Base-by-base conservation (phyloP, 139 green algal species). In the Haematococcus lacustris region DNA sequence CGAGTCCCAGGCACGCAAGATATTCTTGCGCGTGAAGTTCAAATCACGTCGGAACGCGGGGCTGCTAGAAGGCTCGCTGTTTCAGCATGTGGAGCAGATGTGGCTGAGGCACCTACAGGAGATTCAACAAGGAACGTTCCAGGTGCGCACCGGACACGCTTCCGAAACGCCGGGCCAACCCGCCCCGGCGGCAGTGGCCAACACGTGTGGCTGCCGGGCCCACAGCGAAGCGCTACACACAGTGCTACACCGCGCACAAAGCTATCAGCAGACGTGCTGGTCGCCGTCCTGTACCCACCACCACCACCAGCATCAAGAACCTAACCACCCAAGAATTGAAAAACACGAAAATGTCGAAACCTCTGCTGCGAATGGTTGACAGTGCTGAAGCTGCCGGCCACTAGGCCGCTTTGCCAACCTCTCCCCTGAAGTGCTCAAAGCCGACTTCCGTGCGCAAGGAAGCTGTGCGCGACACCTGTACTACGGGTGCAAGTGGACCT, bases 21-120 rank as follows among this genome's bases (percentile, higher is more conserved):
- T 30, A 32, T 79, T 78, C 40, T 50, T 78, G 3, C 47, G 32
- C 51, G 73, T 73, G 41, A 68, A 67, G 43, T 71, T 51, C 62
- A 69, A 64, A 26, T 35, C 23, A 21, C 30, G 53, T 21, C 17
- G 33, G 53, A 64, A 64, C 26, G 53, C 53, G 17, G 13, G 33
- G 21, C 26, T 64, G 53, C 26, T 64, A 30, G 23, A n/a, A n/a
- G 37, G 30, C 34, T 69, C 63, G 2, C 63, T 69, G 38, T 69
- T 51, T 51, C 30, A 32, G 35, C 63, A 69, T 51, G 63, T 69
- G 6, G 63, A 69, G 38, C 37, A 39, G 6, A 34, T 69, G 63
- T 69, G 63, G 63, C 37, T 25, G 63, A 35, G 35, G 38, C 63
- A 69, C 63, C 30, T 37, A 32, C 35, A 51, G 37, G 30, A 69